phyloP scores from a whole-genome alignment of 2,329 filamentous ascomycete genomes.

The Cercospora janseana region DNA sequence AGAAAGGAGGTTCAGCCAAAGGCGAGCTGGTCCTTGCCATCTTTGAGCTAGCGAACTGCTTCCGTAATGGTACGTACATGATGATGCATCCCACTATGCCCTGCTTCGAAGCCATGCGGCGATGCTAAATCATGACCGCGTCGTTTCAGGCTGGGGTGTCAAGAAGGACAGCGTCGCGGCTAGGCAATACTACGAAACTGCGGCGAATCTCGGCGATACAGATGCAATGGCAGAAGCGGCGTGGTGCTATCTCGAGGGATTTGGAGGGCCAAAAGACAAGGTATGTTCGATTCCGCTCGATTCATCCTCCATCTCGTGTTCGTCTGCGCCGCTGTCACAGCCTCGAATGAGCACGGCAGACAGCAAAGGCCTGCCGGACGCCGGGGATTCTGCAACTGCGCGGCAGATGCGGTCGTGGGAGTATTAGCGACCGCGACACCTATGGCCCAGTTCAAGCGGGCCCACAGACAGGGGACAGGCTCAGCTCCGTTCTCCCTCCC shows the following conservation, averaged over 20 bases:
- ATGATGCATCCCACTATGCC: neutral
- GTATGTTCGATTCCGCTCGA: slow-evolving; percentile 56
- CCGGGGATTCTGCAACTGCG: neutral
- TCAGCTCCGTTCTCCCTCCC: neutral
- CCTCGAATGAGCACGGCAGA: too few species aligned
- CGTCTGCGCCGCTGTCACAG: neutral
- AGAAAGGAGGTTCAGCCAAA: slow-evolving; percentile 91
- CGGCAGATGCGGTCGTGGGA: neutral
- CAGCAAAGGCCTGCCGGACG: neutral
- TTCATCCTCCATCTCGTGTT: neutral
- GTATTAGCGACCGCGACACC: neutral
- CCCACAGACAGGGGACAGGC: neutral
- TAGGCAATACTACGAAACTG: slow-evolving; percentile 91
- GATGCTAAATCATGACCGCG: neutral
- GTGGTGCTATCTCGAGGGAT: slow-evolving; percentile 96
- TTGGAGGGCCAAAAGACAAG: slow-evolving; percentile 97
- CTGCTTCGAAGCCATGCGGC: neutral
- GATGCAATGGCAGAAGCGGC: slow-evolving; percentile 97
- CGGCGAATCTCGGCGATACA: slow-evolving; percentile 90
- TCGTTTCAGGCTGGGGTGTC: slow-evolving; percentile 69
- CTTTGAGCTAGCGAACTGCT: slow-evolving; percentile 89
- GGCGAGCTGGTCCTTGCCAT: slow-evolving; percentile 95
- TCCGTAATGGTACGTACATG: slow-evolving; percentile 63
- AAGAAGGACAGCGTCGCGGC: slow-evolving; percentile 82
- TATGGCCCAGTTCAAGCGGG: neutral